Evolutionary conservation across 768 basidiomycete genomes (phyloP), one percentile per base, ranked within the genome.

Genomic region (Boletus vermiculosoides): DNA sequence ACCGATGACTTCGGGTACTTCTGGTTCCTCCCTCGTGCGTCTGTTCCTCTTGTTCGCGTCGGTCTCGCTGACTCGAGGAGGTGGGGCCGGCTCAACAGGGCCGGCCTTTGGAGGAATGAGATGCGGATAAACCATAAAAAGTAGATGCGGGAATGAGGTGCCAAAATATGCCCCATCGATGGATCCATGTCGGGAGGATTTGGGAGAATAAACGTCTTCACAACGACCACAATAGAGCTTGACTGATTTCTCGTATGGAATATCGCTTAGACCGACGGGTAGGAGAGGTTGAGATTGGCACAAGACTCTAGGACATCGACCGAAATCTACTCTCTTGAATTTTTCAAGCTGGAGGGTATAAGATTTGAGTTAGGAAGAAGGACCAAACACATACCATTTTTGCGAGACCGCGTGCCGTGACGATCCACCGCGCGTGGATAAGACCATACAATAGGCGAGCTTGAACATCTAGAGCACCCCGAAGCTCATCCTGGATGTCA

Each of bases 121-220:
- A 45, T 87, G 84, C 0, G 97, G 95, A 72, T 98, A 98, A 36
- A 98, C 94, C 78, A 98, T 92, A 78, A 95, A 97, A 47, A 98
- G 78, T 53, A 99, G 86, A 71, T 98, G 96, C 0, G 95, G 94
- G 78, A 98, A 98, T 1, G 95, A 97, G 0, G 94, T 96, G 58
- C 97, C 97, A 65, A 99, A 99, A 75, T 96, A 99, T 2, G 97
- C 97, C 30, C 97, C 96, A 70, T 99, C 97, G 69, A 99, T 98
- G 37, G 90, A 89, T 48, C 96, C 96, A 72, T 99, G 97, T 30
- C 96, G 85, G 6, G 94, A 94, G 1, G 92, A 94, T 73, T 99
- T 99, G 37, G 97, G 97, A 0, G 91, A 93, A 75, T 98, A 99
- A 64, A 99, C 87, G 74, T 99, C 97, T 75, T 99, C 96, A 74